Evolutionary conservation across 495 filamentous ascomycete genomes (phyloP), one percentile per base, ranked within the genome.

Genomic region (Aspergillus saccharolyticus): DNA sequence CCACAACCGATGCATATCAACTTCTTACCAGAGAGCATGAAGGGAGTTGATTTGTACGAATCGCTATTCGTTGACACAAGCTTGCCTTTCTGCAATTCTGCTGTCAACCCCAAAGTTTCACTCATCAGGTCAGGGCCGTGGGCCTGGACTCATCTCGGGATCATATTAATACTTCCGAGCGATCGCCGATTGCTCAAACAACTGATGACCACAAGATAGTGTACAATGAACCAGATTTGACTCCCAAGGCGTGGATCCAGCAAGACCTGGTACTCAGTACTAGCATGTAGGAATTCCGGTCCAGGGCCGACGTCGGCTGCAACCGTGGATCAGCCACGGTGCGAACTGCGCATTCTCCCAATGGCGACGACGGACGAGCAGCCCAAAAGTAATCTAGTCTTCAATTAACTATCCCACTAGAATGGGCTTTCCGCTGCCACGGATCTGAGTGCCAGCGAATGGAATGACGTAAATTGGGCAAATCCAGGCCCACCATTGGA

Each of bases 371-470:
- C 22, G 21, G 21, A 18, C n/a, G 4, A 28, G 22, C 6, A 52
- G 30, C 42, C 20, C 25, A 16, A 9, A 16, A 52, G 1, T 20
- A 30, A 42, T 21, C 30, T 16, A 43, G n/a, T 15, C 7, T 28
- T 51, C 17, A 45, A 33, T 44, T 24, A 56, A 43, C 44, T 56
- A 42, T 33, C 54, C 28, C 25, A 44, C 47, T 17, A 51, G 19
- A 43, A 49, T 17, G 44, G 19, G 45, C 54, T 47, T 42, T 56
- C 44, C 45, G 22, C 21, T 44, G 39, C 55, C 30, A 57, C 48
- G 55, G 55, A 28, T 50, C 22, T 49, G 22, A 8, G 15, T 50
- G 42, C 55, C 47, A 52, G 47, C 55, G 33, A 57, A 57, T 57
- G 16, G 45, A 48, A 45, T 17, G 10, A 2, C 6, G 2, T 22